These are phyloP conservation scores for Durotheca rogersii DNA, from an alignment of 495 filamentous ascomycete genomes.

Conservation along the genomic window DNA sequence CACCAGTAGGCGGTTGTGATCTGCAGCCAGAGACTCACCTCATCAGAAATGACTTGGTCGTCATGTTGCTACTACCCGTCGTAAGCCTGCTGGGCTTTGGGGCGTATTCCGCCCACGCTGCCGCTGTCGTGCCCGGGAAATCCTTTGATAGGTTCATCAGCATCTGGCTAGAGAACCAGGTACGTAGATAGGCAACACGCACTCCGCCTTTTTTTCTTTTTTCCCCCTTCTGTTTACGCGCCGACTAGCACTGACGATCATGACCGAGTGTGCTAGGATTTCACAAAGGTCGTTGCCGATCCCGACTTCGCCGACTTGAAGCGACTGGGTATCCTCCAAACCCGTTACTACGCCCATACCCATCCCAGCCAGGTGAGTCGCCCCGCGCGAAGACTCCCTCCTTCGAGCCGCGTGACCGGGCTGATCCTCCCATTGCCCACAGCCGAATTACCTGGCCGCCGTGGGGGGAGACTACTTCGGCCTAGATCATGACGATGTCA, in stretches of 20 bases:
- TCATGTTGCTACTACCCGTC: background rate
- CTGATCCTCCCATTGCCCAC: too few species aligned
- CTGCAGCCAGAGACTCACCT: too few species aligned
- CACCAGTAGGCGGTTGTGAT: too few species aligned
- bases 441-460: conserved; percentile 64
- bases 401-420: background rate
- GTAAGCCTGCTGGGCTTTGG: conserved; percentile 11
- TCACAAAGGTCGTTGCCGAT: conserved; percentile 50
- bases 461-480: conserved; percentile 68
- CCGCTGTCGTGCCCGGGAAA: conserved; percentile 53
- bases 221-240: background rate
- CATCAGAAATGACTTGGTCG: background rate
- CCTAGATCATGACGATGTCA: conserved; percentile 62
- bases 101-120: conserved; percentile 1
- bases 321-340: conserved; percentile 62
- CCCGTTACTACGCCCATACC: conserved; percentile 61
- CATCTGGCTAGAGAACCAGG: conserved; percentile 71
- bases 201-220: background rate
- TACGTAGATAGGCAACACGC: too few species aligned
- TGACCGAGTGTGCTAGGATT: conserved; percentile 53
- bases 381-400: background rate
- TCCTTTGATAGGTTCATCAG: conserved; percentile 67
- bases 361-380: conserved; percentile 53
- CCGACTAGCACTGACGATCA: background rate
- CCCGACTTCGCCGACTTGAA: conserved; percentile 55